Evolutionary conservation across 1,284 basidiomycete genomes (phyloP).

Genomic region (Papiliotrema nemorosa): DNA sequence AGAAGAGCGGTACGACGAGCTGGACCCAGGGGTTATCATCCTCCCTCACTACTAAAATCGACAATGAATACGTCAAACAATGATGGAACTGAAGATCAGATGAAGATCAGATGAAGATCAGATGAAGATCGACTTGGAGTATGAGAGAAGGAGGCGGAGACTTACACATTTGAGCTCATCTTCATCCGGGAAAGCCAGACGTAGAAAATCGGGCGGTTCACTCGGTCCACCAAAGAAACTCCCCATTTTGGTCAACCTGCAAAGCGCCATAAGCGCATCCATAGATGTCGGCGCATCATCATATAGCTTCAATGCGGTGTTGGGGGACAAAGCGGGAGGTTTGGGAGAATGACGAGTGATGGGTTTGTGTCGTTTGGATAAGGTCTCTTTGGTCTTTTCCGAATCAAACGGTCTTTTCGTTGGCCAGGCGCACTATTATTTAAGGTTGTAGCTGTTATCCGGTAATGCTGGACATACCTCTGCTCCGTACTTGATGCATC

Average conservation of each 20-base stretch:
- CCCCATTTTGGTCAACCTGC: constrained; percentile 39
- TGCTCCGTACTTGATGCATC: constrained; percentile 27
- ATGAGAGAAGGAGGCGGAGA: not conserved
- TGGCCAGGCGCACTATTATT: constrained; percentile 34
- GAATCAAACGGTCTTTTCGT: constrained; percentile 34
- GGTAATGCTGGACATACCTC: constrained; percentile 15
- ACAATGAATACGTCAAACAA: constrained; percentile 24
- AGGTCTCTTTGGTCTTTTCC: constrained; percentile 18
- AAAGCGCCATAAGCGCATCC: constrained; percentile 35
- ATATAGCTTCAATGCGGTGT: not conserved
- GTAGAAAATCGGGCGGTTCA: constrained; percentile 32
- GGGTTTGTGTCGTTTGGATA: constrained; percentile 25
- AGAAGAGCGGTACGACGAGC: constrained; percentile 25
- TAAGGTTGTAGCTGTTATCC: not conserved
- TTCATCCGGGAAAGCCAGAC: constrained; percentile 25
- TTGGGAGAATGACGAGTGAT: not conserved
- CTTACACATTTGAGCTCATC: constrained; percentile 38
- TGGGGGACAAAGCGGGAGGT: not conserved
- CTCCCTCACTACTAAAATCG: constrained; percentile 26
- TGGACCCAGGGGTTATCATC: constrained; percentile 27
- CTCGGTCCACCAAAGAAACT: constrained; percentile 33
- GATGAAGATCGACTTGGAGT: too few species aligned
- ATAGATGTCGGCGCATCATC: constrained; percentile 18
- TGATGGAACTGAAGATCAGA: constrained; percentile 22
- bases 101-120: not conserved